Conservation (phyloP, 371 early-diverging fungal species). For the Smittium culicis region DNA sequence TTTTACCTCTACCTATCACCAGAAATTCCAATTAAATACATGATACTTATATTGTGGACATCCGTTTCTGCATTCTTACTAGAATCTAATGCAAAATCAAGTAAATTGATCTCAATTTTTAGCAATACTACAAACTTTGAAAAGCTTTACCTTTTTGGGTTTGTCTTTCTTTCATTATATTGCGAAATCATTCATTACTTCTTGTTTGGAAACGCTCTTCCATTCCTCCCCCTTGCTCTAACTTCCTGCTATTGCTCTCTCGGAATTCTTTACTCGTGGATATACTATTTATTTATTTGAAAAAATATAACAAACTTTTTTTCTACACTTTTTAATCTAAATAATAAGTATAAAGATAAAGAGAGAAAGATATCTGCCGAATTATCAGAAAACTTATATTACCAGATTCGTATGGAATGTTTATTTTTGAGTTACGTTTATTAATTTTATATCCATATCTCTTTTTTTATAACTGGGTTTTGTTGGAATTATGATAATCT, state of each 20-base stretch:
- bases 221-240: conserved; percentile 70
- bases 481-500: too few relatives aligned
- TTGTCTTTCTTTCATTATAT: conserved; percentile 45
- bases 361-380: too few relatives aligned
- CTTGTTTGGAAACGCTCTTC: conserved; percentile 39
- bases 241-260: conserved; percentile 63
- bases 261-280: too few relatives aligned
- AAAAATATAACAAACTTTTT: too few relatives aligned
- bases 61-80: conserved; percentile 29
- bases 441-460: too few relatives aligned
- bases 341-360: too few relatives aligned
- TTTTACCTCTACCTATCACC: conserved; percentile 5
- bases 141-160: conserved; percentile 46
- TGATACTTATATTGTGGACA: conserved; percentile 41
- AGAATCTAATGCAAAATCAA: conserved; percentile 13
- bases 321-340: too few relatives aligned
- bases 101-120: conserved; percentile 18
- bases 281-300: too few relatives aligned
- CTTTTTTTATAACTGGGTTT: too few relatives aligned
- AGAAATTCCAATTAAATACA: conserved; percentile 51
- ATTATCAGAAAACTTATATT: too few relatives aligned
- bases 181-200: conserved; percentile 38
- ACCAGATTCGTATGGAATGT: too few relatives aligned
- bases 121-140: conserved; percentile 35
- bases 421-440: too few relatives aligned